Evolutionary conservation across 116 monocot genomes (phyloP), one percentile per base, ranked within the genome.

Genomic region (Cymodocea nodosa): DNA sequence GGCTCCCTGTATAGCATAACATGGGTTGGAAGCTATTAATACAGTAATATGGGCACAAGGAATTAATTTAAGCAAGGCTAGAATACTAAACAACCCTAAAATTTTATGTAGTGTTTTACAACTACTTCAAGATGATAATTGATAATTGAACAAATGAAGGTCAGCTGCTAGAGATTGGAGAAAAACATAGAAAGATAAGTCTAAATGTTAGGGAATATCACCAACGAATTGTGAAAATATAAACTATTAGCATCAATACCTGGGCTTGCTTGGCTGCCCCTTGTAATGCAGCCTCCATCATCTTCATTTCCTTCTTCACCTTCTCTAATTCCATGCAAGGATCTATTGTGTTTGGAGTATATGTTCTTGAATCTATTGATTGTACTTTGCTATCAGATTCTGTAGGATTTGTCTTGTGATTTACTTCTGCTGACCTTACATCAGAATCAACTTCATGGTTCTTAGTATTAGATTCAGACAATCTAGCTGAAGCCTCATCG

Each of bases 201-300:
- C 11, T 15, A 25, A 22, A 51, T 14, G 5, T 30, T 15, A 2
- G 23, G 24, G 15, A 20, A 17, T 50, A 18, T 65, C 50, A 65
- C 15, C 24, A 16, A 65, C 15, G 23, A 44, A 50, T 37, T 35
- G 18, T 13, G 50, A 65, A 50, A 12, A 22, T 50, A 22, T 14
- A 25, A 50, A 22, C n/a, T 19, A 44, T 6, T 23, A 50, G 11
- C 15, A 23, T 0, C 15, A 65, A 24, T 85, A 97, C 97, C 97
- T 97, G 92, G 51, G 97, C 77, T 76, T 97, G 97, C 56, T 89
- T 91, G 18, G 97, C 97, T 65, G 98, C 98, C 69, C 98, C 92
- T 75, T 86, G 92, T 51, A 98, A 71, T 71, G 92, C 92, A 79
- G 98, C 79, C 77, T 98, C 98, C 92, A 98, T 85, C 78, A 84